A percentile compares a stretch with the other conserved stretches of the same genome.
phyloP scores from a whole-genome alignment of 139 green algal species.

The Chloropicon primus region DNA sequence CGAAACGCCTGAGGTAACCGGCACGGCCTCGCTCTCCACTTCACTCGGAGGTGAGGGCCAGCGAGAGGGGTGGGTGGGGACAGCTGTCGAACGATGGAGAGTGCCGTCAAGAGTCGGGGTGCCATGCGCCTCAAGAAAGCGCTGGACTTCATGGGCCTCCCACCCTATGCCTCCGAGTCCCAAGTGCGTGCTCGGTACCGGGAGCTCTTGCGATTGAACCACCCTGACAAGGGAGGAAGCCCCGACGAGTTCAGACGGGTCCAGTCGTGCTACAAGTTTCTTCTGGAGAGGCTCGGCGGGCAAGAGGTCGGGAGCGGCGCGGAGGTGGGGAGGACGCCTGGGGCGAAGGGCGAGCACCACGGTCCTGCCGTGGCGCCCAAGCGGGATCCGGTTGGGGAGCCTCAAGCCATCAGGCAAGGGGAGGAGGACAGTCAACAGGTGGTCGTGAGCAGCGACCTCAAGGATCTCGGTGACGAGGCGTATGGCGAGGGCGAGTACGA shows the following conservation, averaged over 20 bases:
- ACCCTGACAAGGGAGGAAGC: conserved; percentile 6
- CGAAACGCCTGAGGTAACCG: too few relatives aligned
- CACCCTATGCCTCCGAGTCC: conserved; percentile 2
- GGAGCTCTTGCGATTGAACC: not conserved
- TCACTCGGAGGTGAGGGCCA: too few relatives aligned
- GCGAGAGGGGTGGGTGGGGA: too few relatives aligned
- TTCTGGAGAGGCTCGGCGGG: conserved; percentile 1
- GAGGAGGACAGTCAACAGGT: not conserved
- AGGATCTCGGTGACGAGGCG: conserved; percentile 15
- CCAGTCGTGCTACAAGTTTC: not conserved
- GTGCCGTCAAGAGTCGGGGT: not conserved
- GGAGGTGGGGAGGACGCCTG: not conserved
- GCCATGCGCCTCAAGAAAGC: not conserved
- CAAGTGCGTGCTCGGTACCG: conserved; percentile 2
- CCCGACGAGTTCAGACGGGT: not conserved
- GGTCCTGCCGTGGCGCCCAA: too few relatives aligned
- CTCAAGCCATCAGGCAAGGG: not conserved
- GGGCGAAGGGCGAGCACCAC: too few relatives aligned
- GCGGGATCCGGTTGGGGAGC: not conserved
- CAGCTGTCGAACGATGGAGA: too few relatives aligned
- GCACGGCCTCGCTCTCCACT: too few relatives aligned
- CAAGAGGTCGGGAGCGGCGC: not conserved
- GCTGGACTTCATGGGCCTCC: not conserved
- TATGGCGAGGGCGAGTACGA: conserved; percentile 3
- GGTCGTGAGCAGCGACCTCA: conserved; percentile 4